Base-by-base conservation (phyloP, 1,284 basidiomycete genomes). In the Cutaneotrichosporon sp. region DNA sequence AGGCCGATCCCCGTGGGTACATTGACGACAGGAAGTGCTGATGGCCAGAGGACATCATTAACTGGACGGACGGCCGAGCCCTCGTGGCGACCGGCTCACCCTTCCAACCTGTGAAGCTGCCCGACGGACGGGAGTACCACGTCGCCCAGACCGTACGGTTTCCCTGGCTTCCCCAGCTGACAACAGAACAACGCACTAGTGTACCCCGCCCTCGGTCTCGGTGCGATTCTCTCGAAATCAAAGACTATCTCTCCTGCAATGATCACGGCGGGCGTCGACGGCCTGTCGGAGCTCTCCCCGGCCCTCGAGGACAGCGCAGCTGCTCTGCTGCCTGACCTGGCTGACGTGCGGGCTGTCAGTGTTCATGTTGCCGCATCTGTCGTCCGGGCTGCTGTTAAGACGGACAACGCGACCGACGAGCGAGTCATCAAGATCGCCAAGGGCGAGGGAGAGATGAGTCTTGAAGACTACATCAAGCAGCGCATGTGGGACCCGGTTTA, bases 81-180 rank as follows among this genome's bases (percentile, higher is more conserved):
- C 75, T 90, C 34, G 74, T 90, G 46, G 86, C 87, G 0, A 90
- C 87, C 8, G 88, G 88, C 14, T 88, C 85, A 60, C 88, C 88
- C 1, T 92, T 90, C 76, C 81, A 81, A 5, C 83, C 82, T 12
- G 84, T 83, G 16, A 83, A 82, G 71, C 80, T 81, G 75, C 80
- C 83, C 2, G 79, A 79, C 57, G 83, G 83, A 27, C 65, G 64
- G 42, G 37, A 59, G 31, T 70, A 72, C 56, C 57, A 54, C 20
- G 69, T 72, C 27, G 71, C 70, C 1, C 71, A 72, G 50, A 71
- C 69, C 48, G 87, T 86, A 22, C 79, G 90, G n/a, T n/a, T n/a
- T n/a, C n/a, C 4, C 31, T 33, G 5, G 34, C 34, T 35, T 35
- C 16, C 33, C 6, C 11, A 34, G 34, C 34, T 35, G 17, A 38